Base-by-base conservation (phyloP, 2,329 filamentous ascomycete genomes). In the Didymella glomerata region DNA sequence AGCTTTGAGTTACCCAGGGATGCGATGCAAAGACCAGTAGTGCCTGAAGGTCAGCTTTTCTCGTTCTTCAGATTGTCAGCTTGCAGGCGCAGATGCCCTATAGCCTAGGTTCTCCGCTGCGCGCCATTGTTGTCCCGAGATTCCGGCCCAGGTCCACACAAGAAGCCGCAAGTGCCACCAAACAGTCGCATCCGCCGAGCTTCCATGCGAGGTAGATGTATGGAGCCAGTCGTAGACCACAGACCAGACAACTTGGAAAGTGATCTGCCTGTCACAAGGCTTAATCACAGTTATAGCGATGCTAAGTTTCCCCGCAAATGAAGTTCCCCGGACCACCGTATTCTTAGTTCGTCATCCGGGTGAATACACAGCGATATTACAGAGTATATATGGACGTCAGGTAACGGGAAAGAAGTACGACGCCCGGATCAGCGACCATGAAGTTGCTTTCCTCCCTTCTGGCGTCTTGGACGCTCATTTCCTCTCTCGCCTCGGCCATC, bases 401-500 rank as follows among this genome's bases (percentile, higher is more conserved):
- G 9, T 7, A 48, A 22, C 3, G 11, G 2, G 25, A 6, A 9
- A 34, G 6, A 18, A 14, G 1, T 14, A 10, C 11, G 0, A n/a
- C 7, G 13, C 10, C 5, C 8, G 24, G 8, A n/a, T 18, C 2
- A 4, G 22, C 38, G 24, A 63, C 8, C 8, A 74, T 74, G 71
- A 64, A 48, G 44, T n/a, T 63, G 9, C 20, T 68, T 16, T 51
- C 61, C 4, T 48, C 52, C 8, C 27, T 66, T 8, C 18, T 66
- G 0, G 54, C 55, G 40, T 57, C 45, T n/a, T 42, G 60, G 34
- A 48, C 61, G n/a, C 50, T 62, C 6, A 22, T 68, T 5, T 55
- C 64, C 4, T 64, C 69, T 1, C 24, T 69, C 3, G 48, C 50
- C 3, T 62, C 57, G 20, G 65, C 70, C 7, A 62, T 75, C 9